Base-by-base conservation (phyloP, 2,329 filamentous ascomycete genomes). In the Dactylonectria estremocensis region DNA sequence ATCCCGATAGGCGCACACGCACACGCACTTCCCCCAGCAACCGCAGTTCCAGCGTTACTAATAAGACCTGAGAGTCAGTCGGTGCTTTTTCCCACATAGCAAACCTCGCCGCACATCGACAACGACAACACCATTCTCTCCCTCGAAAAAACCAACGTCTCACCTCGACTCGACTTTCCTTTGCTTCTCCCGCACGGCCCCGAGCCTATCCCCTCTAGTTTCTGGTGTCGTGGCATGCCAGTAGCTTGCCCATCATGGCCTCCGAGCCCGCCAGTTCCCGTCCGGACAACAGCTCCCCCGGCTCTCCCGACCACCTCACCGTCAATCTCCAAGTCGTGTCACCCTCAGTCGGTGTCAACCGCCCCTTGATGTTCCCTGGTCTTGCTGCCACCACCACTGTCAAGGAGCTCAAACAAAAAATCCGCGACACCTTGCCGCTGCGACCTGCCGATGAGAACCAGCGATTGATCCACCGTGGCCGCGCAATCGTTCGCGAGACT, bases 261-360 rank as follows among this genome's bases (percentile, higher is more conserved):
- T 83, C 82, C 64, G 78, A 78, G 65, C 72, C 77, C 61, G 67
- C 77, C 56, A 72, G 76, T 48, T 61, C 77, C 61, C 74, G 71
- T 63, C 67, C 77, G 52, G 75, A 75, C 61, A 69, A 69, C 43
- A 61, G 55, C 43, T 28, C 61, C 33, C 53, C 69, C 7, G 40
- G 60, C 73, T 70, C 76, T 40, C 69, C 74, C 37, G 77, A 80
- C 16, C 74, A 78, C 69, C 80, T 82, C 59, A 80, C 80, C 40
- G 85, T 90, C 77, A 89, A 86, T 65, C 82, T 91, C 57, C 85
- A 89, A 68, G 81, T 91, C 66, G 76, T 91, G 46, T 91, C 89
- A 67, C 89, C 89, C 4, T 90, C 88, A 14, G 80, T 84, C 56
- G 85, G 84, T 40, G 86, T 89, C 13, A 84, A 82, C 58, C 82